Evolutionary conservation across 2,329 filamentous ascomycete species (phyloP).

Genomic region (Trichocomaceae sp.): DNA sequence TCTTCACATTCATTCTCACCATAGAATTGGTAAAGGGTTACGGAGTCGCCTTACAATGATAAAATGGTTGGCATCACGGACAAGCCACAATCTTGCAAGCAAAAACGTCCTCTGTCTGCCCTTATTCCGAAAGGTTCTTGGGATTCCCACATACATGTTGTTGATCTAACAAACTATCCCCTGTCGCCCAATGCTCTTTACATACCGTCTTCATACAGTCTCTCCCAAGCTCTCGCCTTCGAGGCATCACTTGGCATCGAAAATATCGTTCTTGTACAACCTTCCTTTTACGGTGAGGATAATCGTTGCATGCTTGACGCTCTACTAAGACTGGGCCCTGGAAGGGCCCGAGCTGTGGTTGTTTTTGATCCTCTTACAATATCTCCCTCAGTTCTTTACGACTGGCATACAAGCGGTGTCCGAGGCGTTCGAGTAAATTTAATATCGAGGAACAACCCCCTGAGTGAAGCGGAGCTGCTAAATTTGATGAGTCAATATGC

Average conservation of each 20-base stretch:
- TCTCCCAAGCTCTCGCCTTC: slow-evolving; percentile 48
- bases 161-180: slow-evolving; percentile 49
- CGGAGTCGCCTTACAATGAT: too few relatives aligned
- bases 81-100: too few relatives aligned
- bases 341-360: slow-evolving; percentile 50
- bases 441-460: slow-evolving; percentile 44
- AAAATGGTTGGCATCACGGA: too few relatives aligned
- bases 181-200: slow-evolving; percentile 47
- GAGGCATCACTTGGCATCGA: slow-evolving; percentile 46
- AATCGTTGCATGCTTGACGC: slow-evolving; percentile 55
- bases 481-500: slow-evolving; percentile 44
- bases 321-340: slow-evolving; percentile 44
- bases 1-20: too few relatives aligned
- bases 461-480: slow-evolving; percentile 38
- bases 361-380: slow-evolving; percentile 47
- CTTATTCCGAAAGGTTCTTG: slow-evolving; percentile 39
- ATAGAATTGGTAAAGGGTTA: too few relatives aligned
- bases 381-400: slow-evolving; percentile 33
- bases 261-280: slow-evolving; percentile 56
- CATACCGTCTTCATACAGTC: slow-evolving; percentile 43
- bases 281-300: slow-evolving; percentile 56
- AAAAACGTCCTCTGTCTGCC: too few relatives aligned
- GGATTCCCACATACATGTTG: slow-evolving; percentile 60
- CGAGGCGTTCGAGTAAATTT: slow-evolving; percentile 56
- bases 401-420: slow-evolving; percentile 54